phyloP scores from a whole-genome alignment of 148 eudicot genomes.

The Drosera capensis region DNA sequence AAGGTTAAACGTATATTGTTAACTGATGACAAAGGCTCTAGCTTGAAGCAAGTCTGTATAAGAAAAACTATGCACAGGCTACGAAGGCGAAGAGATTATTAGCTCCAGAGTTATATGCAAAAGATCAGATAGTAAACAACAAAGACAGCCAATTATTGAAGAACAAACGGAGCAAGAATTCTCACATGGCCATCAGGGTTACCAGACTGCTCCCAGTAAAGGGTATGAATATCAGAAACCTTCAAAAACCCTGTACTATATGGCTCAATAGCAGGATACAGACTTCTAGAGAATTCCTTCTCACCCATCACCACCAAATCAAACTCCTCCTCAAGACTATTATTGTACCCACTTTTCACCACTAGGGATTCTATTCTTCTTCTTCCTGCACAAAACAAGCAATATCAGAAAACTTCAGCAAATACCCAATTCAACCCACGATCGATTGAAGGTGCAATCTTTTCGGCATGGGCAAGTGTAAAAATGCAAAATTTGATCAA shows the following conservation, averaged over 20 bases:
- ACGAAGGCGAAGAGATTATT: too few relatives aligned
- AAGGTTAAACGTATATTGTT: too few relatives aligned
- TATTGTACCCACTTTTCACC: too few relatives aligned
- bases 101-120: too few relatives aligned
- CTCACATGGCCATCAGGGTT: constrained; percentile 92
- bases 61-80: too few relatives aligned
- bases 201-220: constrained; percentile 96
- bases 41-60: too few relatives aligned
- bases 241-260: constrained; percentile 60
- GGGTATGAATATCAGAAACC: constrained; percentile 77
- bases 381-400: constrained; percentile 26
- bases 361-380: constrained; percentile 13
- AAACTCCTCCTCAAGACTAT: constrained; percentile 21
- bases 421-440: not conserved
- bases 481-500: too few relatives aligned
- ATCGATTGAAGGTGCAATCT: too few relatives aligned
- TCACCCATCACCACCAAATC: constrained; percentile 39
- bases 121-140: not conserved
- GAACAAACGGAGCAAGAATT: not conserved
- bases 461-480: too few relatives aligned
- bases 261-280: constrained; percentile 68
- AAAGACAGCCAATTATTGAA: not conserved
- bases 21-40: too few relatives aligned
- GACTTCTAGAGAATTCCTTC: constrained; percentile 19
- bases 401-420: not conserved